phyloP scores from a whole-genome alignment of 2,329 filamentous ascomycete genomes.

The Alternaria angustiovoidea region DNA sequence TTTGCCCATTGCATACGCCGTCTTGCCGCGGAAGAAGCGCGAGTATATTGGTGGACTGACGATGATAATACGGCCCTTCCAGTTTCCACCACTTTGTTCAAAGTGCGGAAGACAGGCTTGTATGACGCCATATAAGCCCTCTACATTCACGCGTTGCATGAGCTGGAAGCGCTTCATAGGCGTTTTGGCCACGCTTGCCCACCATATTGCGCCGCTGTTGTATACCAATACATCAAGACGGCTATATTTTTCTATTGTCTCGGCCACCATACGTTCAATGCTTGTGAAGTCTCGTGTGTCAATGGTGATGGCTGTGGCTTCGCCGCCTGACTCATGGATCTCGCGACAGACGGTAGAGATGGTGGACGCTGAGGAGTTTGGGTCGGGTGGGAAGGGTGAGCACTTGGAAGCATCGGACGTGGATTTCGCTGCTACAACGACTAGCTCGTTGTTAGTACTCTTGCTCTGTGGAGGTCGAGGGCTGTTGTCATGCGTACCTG shows the following conservation, averaged over 20 bases:
- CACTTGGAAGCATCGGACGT: conserved; percentile 68
- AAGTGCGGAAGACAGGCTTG: conserved; percentile 75
- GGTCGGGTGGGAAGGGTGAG: conserved; percentile 74
- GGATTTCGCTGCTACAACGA: conserved; percentile 80
- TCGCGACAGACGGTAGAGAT: conserved; percentile 82
- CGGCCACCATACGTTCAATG: conserved; percentile 66
- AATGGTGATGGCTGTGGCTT: conserved; percentile 71
- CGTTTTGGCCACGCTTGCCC: conserved; percentile 76
- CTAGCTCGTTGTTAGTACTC: conserved; percentile 55
- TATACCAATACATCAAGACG: conserved; percentile 79
- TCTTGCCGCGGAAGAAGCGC: conserved; percentile 85
- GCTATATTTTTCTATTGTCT: conserved; percentile 66
- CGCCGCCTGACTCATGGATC: conserved; percentile 70
- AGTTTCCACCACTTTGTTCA: conserved; percentile 56
- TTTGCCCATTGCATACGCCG: conserved; percentile 80
- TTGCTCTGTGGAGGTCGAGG: not conserved
- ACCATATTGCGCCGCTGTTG: conserved; percentile 87
- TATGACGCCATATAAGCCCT: conserved; percentile 77
- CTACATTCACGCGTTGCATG: conserved; percentile 60
- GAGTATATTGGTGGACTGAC: conserved; percentile 87
- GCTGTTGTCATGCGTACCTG: conserved; percentile 60
- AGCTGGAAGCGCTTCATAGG: conserved; percentile 77
- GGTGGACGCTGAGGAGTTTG: conserved; percentile 77
- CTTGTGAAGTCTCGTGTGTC: conserved; percentile 73
- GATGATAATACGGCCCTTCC: conserved; percentile 73